Base-by-base conservation (phyloP, 169 alveolate genomes). In the Amoebophrya sp. region DNA sequence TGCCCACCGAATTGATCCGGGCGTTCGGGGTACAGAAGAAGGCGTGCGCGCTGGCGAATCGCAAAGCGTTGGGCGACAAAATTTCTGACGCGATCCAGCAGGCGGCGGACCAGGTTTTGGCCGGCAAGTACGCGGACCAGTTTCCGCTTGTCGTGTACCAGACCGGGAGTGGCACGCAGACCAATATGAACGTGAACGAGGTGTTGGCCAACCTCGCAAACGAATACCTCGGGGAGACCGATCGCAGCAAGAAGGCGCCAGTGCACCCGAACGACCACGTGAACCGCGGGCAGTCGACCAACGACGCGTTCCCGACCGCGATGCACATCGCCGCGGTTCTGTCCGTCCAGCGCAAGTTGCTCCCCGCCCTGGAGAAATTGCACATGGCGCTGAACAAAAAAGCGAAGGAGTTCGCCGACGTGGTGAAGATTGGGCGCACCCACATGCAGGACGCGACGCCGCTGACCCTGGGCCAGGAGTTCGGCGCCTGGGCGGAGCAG, bases 391-490 rank as follows among this genome's bases (percentile, higher is more conserved):
- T 96, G 0, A 93, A 93, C 66, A 90, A 91, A 66, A 93, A 94
- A 89, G 94, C 92, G 40, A 95, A 96, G 91, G 77, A 93, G 32
- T 89, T 93, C 18, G 97, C 40, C 25, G 55, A 40, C 38, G 39
- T 89, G 33, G 39, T 89, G 33, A 89, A 89, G 91, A 96, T 97
- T 55, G 99, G 99, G 7, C 95, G 99, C 93, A 97, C 99, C 39
- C 99, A 97, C 93, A 95, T 97, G 89, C 96, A 97, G 94, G 99
- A 97, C 94, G 99, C 98, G 23, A 96, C 98, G 77, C 99, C 99
- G 10, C 91, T 97, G 93, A 97, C 98, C 7, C 95, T 97, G 39
- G 99, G 99, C 0, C 95, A 97, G 95, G 98, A 97, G 90, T 97
- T 97, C 92, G 89, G 96, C 41, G 98, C 97, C 40, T 97, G 96